Evolutionary conservation across 352 stramenopile species (phyloP), one percentile per base, ranked within the genome.

Genomic region (Globisporangium recalcitrans): DNA sequence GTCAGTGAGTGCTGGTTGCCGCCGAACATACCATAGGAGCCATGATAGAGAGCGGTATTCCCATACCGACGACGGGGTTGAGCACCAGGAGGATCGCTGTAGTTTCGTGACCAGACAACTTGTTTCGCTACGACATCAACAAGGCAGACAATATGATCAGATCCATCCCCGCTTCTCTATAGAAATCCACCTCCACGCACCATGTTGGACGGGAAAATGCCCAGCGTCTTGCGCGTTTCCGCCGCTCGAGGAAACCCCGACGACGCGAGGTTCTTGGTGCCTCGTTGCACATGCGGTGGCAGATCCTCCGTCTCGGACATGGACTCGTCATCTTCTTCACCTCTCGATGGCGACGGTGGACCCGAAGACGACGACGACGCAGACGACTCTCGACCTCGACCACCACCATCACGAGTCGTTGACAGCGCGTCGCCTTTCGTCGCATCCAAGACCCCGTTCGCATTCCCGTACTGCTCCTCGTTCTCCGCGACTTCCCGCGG

Each of bases 51-150:
- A 32, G 24, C 11, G 42, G 19, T 49, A 13, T 24, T 46, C 57
- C 24, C 21, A 40, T 57, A 86, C 77, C 69, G 48, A 82, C 72
- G 22, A 68, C 52, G 19, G 75, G 75, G 27, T 85, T 85, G 24
- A 84, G 38, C 4, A 69, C 34, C n/a, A 81, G 55, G 9, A 87
- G 38, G n/a, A 72, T n/a, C 4, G 27, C 60, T 13, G 67, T 81
- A 8, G 66, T 74, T 24, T 68, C 49, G 34, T 66, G 40, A 8
- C 52, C 29, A 1, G 61, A 55, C 10, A 66, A 22, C 26, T 60
- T 66, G 42, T 21, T 42, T 22, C 53, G 61, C 61, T 66, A 55
- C 6, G 51, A 16, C 22, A 40, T 22, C 21, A 24, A 21, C 4
- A 36, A 10, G 32, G 14, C 4, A 36, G 16, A 56, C 19, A 29